Conservation (phyloP, 139 green algal species). For the Chlorella sp. region DNA sequence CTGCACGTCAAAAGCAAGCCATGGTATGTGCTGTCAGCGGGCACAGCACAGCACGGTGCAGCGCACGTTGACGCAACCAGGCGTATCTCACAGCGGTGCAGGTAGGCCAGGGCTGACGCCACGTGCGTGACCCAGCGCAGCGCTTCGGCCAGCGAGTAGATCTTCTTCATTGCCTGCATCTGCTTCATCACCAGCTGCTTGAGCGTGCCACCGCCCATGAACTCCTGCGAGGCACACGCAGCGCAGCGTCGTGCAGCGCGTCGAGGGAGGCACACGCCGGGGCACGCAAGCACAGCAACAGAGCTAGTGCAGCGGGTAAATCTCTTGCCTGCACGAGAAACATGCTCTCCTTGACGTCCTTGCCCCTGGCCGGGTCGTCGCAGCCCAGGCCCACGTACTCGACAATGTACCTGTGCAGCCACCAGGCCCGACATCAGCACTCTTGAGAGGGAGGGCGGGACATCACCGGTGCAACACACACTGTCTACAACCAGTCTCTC, state of each 20-base stretch:
- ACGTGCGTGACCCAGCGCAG: not conserved
- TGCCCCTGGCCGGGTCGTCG: not conserved
- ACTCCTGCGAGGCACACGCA: not conserved
- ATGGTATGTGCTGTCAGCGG: no score
- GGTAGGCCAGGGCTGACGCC: not conserved
- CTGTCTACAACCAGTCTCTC: not conserved
- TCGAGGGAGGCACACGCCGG: no score
- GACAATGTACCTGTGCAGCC: not conserved
- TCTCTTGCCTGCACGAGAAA: not conserved
- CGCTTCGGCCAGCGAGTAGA: not conserved
- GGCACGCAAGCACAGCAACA: no score
- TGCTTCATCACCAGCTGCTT: not conserved
- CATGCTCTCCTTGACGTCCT: not conserved
- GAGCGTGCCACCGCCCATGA: not conserved
- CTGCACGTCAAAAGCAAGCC: no score
- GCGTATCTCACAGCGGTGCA: no score
- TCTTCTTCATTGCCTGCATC: not conserved
- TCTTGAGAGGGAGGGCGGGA: not conserved
- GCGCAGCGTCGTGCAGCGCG: no score
- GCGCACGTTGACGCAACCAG: no score
- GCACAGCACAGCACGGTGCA: no score
- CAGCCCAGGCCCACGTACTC: not conserved
- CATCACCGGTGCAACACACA: not conserved
- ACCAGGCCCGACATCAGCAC: not conserved
- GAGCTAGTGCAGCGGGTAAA: not conserved